These are phyloP conservation scores for Ceratocystis papillata DNA, from an alignment of 2,329 filamentous ascomycete genomes.

Conservation along the genomic window DNA sequence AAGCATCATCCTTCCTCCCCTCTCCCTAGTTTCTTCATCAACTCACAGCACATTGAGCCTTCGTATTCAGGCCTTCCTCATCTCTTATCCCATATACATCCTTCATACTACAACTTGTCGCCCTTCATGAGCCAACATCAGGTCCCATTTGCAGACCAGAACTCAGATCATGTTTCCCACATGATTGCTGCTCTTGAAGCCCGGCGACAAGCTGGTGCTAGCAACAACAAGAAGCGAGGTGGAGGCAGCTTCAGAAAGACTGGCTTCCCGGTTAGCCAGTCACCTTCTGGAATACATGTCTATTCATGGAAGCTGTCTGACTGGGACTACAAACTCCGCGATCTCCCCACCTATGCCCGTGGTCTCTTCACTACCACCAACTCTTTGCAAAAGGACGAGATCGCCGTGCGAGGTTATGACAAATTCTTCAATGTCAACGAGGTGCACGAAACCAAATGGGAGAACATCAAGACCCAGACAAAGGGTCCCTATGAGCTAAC, in stretches of 20 bases:
- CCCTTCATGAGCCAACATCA: constrained; percentile 25
- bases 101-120: not conserved
- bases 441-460: constrained; percentile 71
- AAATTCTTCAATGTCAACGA: constrained; percentile 97
- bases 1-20: too few species aligned
- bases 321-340: constrained; percentile 83
- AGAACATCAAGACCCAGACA: constrained; percentile 63
- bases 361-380: constrained; percentile 81
- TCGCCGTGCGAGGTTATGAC: constrained; percentile 84
- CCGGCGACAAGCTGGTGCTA: constrained; percentile 36
- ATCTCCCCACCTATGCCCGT: constrained; percentile 83
- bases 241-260: constrained; percentile 65
- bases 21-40: too few species aligned
- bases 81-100: too few species aligned
- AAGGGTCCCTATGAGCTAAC: constrained; percentile 87
- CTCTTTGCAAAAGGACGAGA: constrained; percentile 54
- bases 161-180: constrained; percentile 53
- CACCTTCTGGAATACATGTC: constrained; percentile 54
- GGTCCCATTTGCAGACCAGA: constrained; percentile 57
- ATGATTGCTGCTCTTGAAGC: constrained; percentile 56
- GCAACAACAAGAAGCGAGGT: constrained; percentile 39
- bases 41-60: too few species aligned
- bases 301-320: constrained; percentile 91
- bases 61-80: too few species aligned
- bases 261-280: constrained; percentile 57